Evolutionary conservation across 768 basidiomycete species (phyloP), one percentile per base, ranked within the genome.

Genomic region (Asterophora lycoperdoides): DNA sequence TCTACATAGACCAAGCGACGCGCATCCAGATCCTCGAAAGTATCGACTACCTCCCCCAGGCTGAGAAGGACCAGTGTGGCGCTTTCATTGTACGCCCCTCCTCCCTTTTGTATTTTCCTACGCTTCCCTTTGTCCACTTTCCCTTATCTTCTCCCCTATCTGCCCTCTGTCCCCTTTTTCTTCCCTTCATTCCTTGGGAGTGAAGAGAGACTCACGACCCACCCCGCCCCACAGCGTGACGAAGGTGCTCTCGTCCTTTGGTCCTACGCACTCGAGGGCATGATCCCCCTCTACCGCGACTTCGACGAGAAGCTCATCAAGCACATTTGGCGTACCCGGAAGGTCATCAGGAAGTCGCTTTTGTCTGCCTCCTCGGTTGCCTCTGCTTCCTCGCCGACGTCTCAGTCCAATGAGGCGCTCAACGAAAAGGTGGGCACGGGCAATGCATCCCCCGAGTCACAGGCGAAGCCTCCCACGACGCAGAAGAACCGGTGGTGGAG

Each of bases 41-140:
- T 33, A 81, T 93, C 55, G 63, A 68, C 30, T 73, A 77, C 42
- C 71, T 94, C 30, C 84, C 85, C 1, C 70, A 77, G 32, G 90
- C 89, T 3, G 88, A 93, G 61, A 92, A 91, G 69, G 90, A 93
- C 45, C 89, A 92, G 56, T 90, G 86, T 41, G 90, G 84, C 14
- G 91, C 91, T 1, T 93, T 93, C 58, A 79, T 91, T 44, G 74
- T 74, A 60, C 44, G 70, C 66, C 37, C 35, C 33, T 28, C 41
- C n/a, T 19, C 42, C 20, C 37, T 7, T n/a, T 15, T 36, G 42
- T 35, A 6, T 9, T 36, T 19, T 36, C n/a, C 1, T 19, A 39
- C 14, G 15, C 32, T 23, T 23, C 20, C 20, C n/a, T n/a, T n/a
- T n/a, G n/a, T n/a, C n/a, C n/a, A n/a, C n/a, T n/a, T n/a, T n/a